Evolutionary conservation across 495 filamentous ascomycete species (phyloP), one percentile per base, ranked within the genome.

Genomic region (Penicillium nucicola): DNA sequence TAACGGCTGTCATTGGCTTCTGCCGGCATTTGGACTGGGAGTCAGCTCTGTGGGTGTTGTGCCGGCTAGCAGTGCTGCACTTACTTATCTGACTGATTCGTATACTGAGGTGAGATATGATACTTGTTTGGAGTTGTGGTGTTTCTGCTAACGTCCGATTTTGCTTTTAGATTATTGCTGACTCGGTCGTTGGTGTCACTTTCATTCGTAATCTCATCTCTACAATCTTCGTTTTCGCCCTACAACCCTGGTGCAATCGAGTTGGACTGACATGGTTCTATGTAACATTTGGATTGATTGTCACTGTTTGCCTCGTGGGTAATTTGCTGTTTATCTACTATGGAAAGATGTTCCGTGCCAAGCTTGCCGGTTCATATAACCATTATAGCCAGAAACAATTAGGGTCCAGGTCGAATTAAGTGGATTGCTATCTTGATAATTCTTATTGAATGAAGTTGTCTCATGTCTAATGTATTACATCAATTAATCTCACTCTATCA

Each of bases 71-170:
- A 60, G 52, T 52, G 57, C 65, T 40, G 52, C 59, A 4, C 42
- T 72, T 25, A 70, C 67, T 0, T 72, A 72, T 41, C 44, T 70
- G 2, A 62, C 61, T 3, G 68, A 72, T 50, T 45, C 67, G 6
- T 72, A 72, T 45, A 62, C 53, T 5, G 63, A 72, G 17, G 68
- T 70, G 56, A 48, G 65, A 19, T 17, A 4, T n/a, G 5, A n/a
- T n/a, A n/a, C 22, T 13, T 34, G 5, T 13, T 48, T 42, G 5
- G 6, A 45, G 14, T 22, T 8, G 5, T 35, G 12, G 13, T 32
- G 10, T 9, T 1, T 9, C 5, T 43, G 4, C 23, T 33, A 20
- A 36, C 25, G 55, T 20, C 42, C 18, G 22, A 2, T 0, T 20
- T 35, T 37, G 14, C 4, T 35, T 5, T 11, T 36, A 71, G 68